Base-by-base conservation (phyloP, 208 protist genomes). In the Trypanosoma mega region DNA sequence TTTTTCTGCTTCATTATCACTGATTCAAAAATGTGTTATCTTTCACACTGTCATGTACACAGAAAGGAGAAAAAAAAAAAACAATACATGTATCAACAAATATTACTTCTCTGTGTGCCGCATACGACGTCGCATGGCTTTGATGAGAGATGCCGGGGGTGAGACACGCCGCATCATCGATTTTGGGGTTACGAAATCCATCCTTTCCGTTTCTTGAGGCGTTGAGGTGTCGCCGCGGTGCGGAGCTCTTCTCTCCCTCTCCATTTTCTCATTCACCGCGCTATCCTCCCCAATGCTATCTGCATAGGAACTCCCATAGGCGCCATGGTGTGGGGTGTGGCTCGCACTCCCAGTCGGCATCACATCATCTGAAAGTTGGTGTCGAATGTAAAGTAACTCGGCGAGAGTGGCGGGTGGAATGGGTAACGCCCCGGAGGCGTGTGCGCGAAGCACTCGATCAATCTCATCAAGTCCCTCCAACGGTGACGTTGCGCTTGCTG, bases 351-450 rank as follows among this genome's bases (percentile, higher is more conserved):
- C 34, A 39, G 8, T 39, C 34, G 34, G 12, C 34, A 6, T 39
- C 6, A 39, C 8, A 6, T 6, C 34, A 39, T 39, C 20, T 11
- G 2, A 23, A 11, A 55, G 16, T 27, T 62, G 54, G 12, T 46
- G 24, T 18, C 69, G 72, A 51, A 89, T 82, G 20, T 72, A 72
- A 36, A 82, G 47, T 45, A 89, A 54, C 46, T 85, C 78, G 30
- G 72, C 64, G 12, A 77, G 72, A 39, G 56, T 58, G n/a, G 36
- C 47, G 8, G 39, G 26, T 23, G 57, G 52, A 29, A 76, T 48
- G n/a, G 20, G n/a, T 18, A 54, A 44, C 21, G 44, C 39, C 3
- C 64, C 63, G 11, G 69, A 26, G 3, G 62, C 63, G 24, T 76
- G 62, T n/a, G 61, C 46, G 12, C 26, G 61, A 34, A 85, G 50